Evolutionary conservation across 192 early-diverging fungal species (phyloP).

Genomic region (Kappamyces sp.): DNA sequence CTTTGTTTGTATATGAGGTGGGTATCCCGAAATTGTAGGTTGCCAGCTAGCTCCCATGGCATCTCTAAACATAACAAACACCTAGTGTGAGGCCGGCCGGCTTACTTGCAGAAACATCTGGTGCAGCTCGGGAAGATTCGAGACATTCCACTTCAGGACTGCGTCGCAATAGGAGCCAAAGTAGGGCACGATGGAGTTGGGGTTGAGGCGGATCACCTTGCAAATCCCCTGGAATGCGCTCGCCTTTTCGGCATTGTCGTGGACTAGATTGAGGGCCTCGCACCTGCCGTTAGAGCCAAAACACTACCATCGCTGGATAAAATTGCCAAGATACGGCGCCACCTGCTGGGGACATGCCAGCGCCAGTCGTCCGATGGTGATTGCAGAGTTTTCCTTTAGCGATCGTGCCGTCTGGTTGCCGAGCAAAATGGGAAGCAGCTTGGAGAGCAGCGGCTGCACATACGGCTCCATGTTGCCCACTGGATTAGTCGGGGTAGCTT

Average conservation of each 20-base stretch:
- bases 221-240: slow-evolving; percentile 94
- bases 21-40: background rate
- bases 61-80: slow-evolving; percentile 16
- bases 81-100: background rate
- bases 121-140: background rate
- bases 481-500: slow-evolving; percentile 9
- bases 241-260: slow-evolving; percentile 95
- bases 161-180: slow-evolving; percentile 1
- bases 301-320: slow-evolving; percentile 74
- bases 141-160: slow-evolving; percentile 12
- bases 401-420: slow-evolving; percentile 46
- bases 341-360: slow-evolving; percentile 74
- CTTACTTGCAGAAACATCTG: background rate
- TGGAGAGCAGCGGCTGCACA: slow-evolving; percentile 71
- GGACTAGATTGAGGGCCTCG: slow-evolving; percentile 66
- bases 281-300: slow-evolving; percentile 24
- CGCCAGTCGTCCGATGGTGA: slow-evolving; percentile 96
- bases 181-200: slow-evolving; percentile 46
- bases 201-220: slow-evolving; percentile 85
- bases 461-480: slow-evolving; percentile 76
- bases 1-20: slow-evolving; percentile 6
- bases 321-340: slow-evolving; percentile 77
- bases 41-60: slow-evolving; percentile 16
- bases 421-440: slow-evolving; percentile 78
- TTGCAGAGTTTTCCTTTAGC: slow-evolving; percentile 90